Percentiles rank a stretch among this genome's conserved stretches.
Conservation (phyloP, 768 basidiomycete species). For the Pholiota conissans region DNA sequence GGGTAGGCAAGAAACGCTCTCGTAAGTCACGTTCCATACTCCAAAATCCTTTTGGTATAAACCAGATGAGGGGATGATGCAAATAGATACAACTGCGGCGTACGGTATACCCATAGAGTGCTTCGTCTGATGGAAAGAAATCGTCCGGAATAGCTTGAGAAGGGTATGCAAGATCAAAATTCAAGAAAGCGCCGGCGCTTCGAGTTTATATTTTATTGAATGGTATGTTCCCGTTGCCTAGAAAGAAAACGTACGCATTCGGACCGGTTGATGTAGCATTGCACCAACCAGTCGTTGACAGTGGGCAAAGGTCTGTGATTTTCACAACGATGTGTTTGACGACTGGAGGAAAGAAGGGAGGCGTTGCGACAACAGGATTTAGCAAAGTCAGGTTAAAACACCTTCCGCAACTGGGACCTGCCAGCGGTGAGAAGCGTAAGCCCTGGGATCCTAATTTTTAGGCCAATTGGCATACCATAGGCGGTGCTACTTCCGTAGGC, state of each 20-base stretch:
- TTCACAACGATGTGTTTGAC: slow-evolving; percentile 71
- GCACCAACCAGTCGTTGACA: slow-evolving; percentile 66
- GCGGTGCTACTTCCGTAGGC: slow-evolving; percentile 75
- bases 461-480: slow-evolving; percentile 42
- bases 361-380: slow-evolving; percentile 63
- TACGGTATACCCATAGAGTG: slow-evolving; percentile 61
- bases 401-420: slow-evolving; percentile 71
- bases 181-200: slow-evolving; percentile 69
- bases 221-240: not conserved
- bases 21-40: slow-evolving; percentile 81
- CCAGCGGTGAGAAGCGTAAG: not conserved
- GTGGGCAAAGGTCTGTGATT: slow-evolving; percentile 78
- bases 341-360: slow-evolving; percentile 66
- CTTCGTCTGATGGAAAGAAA: slow-evolving; percentile 74
- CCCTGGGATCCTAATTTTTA: not conserved
- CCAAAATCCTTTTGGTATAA: slow-evolving; percentile 70
- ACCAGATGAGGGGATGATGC: not conserved
- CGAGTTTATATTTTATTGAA: not conserved
- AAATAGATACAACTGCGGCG: not conserved
- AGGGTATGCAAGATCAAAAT: slow-evolving; percentile 84
- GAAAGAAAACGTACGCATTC: slow-evolving; percentile 54
- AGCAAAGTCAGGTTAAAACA: slow-evolving; percentile 80
- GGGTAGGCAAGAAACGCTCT: slow-evolving; percentile 57
- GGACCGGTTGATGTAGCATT: slow-evolving; percentile 59
- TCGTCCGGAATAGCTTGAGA: slow-evolving; percentile 65